A percentile compares a stretch with the other conserved stretches of the same genome.
These are phyloP conservation scores for Carex littledalei DNA, from an alignment of 176 grass and related monocot genomes.

Conservation along the genomic window DNA sequence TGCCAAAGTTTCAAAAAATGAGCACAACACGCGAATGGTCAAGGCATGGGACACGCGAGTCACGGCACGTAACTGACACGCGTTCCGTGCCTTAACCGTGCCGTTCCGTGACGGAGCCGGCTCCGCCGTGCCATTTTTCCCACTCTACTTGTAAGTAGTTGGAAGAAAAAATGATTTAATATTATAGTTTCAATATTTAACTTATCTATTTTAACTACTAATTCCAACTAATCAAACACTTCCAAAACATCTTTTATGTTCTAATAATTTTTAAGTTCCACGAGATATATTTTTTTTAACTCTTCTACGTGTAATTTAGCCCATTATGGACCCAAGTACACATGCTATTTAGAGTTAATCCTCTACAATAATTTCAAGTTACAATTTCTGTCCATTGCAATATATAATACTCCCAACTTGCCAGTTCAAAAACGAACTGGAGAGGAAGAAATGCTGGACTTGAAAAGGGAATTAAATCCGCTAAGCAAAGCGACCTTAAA, in stretches of 20 bases:
- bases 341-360: background rate
- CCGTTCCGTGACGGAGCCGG: too few relatives aligned
- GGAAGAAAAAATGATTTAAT: background rate
- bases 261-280: too few relatives aligned
- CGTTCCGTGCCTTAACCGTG: too few relatives aligned
- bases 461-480: background rate
- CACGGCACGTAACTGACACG: too few relatives aligned
- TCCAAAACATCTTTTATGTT: background rate
- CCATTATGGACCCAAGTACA: too few relatives aligned
- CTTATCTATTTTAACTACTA: background rate
- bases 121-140: too few relatives aligned
- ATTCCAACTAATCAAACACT: background rate
- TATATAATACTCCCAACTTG: background rate
- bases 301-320: too few relatives aligned
- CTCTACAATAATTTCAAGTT: background rate
- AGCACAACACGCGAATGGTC: too few relatives aligned
- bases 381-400: background rate
- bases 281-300: too few relatives aligned
- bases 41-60: too few relatives aligned
- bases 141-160: too few relatives aligned
- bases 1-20: too few relatives aligned
- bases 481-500: background rate
- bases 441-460: background rate
- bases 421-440: background rate
- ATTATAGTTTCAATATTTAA: background rate